Percentiles rank a stretch among this genome's conserved stretches.
Conservation (phyloP, 768 basidiomycete genomes). For the Naganishia randhawae region DNA sequence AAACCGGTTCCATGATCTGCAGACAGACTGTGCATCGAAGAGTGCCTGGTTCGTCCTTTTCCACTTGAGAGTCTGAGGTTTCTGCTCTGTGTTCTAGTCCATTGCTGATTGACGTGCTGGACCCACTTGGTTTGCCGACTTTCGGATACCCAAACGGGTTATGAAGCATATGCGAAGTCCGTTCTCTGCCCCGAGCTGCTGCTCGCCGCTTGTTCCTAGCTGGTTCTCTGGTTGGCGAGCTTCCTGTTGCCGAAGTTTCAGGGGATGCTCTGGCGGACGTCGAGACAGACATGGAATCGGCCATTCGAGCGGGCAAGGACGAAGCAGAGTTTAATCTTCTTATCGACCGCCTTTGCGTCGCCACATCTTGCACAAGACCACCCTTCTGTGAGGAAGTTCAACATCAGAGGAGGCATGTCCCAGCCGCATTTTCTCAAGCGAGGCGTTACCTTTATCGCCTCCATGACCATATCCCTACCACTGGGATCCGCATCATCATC, state of each 20-base stretch:
- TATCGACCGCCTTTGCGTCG: not conserved
- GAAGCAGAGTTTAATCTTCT: not conserved
- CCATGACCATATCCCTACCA: not conserved
- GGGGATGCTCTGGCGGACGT: not conserved
- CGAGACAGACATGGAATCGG: not conserved
- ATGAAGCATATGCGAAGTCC: conserved; percentile 10
- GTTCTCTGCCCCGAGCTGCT: conserved; percentile 15
- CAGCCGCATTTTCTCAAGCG: not conserved
- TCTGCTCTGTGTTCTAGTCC: not conserved
- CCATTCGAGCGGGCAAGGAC: conserved; percentile 4
- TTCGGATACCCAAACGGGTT: conserved; percentile 13
- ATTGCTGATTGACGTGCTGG: not conserved
- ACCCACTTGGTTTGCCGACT: too few species aligned
- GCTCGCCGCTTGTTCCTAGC: conserved; percentile 4
- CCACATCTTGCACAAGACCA: not conserved
- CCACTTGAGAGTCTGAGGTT: not conserved
- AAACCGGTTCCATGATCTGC: conserved; percentile 12
- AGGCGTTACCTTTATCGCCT: not conserved
- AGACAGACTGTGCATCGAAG: conserved; percentile 2
- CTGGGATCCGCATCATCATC: not conserved
- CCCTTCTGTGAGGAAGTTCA: too few species aligned
- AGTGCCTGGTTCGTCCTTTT: conserved; percentile 5
- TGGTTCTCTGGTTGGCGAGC: not conserved
- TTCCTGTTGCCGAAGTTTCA: not conserved
- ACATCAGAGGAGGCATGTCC: not conserved